These are phyloP conservation scores for Macrotyloma uniflorum DNA, from an alignment of 306 rosid genomes.

Conservation along the genomic window DNA sequence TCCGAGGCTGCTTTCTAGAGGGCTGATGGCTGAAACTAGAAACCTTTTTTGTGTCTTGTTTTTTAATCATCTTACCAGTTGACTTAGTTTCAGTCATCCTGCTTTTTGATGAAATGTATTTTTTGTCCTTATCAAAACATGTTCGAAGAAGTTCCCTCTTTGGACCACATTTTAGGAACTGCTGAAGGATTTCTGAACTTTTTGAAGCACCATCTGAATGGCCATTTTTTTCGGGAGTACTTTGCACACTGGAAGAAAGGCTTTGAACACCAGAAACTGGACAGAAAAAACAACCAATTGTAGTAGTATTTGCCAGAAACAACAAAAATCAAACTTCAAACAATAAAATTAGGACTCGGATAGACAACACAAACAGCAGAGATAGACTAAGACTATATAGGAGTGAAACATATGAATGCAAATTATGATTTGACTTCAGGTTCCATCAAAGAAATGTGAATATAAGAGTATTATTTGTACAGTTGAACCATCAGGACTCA, in stretches of 20 bases:
- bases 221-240: slow-evolving; percentile 91
- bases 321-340: slow-evolving; percentile 10
- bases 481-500: not conserved
- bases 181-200: slow-evolving; percentile 83
- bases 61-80: slow-evolving; percentile 68
- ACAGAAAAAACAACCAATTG: slow-evolving; percentile 42
- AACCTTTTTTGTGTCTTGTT: slow-evolving; percentile 71
- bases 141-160: slow-evolving; percentile 67
- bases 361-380: slow-evolving; percentile 26
- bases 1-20: slow-evolving; percentile 73
- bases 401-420: slow-evolving; percentile 24
- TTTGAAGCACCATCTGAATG: slow-evolving; percentile 84
- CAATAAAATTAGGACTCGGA: slow-evolving; percentile 13
- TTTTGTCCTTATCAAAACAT: slow-evolving; percentile 68
- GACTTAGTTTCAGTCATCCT: slow-evolving; percentile 68
- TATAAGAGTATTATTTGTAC: not conserved
- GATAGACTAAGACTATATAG: not conserved
- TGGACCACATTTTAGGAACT: slow-evolving; percentile 73
- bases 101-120: slow-evolving; percentile 51
- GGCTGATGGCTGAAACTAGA: slow-evolving; percentile 61
- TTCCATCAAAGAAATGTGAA: slow-evolving; percentile 17
- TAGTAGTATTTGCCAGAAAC: slow-evolving; percentile 22
- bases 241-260: slow-evolving; percentile 85
- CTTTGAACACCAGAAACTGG: slow-evolving; percentile 86
- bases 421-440: slow-evolving; percentile 29